These are phyloP conservation scores for Populus deltoides DNA, from an alignment of 345 rosid genomes.

Conservation along the genomic window DNA sequence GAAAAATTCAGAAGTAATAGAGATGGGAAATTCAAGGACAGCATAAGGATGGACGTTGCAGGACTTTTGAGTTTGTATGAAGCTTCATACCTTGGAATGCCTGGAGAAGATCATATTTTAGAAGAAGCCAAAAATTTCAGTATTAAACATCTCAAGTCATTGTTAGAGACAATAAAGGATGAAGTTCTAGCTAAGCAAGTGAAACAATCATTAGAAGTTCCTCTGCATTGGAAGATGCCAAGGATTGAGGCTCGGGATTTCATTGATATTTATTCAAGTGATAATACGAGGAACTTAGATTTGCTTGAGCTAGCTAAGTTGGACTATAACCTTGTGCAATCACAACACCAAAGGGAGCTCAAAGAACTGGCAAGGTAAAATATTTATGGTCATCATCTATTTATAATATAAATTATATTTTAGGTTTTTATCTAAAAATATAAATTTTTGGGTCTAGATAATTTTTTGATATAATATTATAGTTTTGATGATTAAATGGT, in stretches of 20 bases:
- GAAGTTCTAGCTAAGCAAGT: not conserved
- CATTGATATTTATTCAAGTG: slow-evolving; percentile 7
- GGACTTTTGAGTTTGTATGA: slow-evolving; percentile 23
- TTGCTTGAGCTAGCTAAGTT: slow-evolving; percentile 21
- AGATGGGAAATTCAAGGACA: not conserved
- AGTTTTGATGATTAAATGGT: too few species aligned
- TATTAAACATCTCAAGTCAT: slow-evolving; percentile 1
- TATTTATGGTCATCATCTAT: not conserved
- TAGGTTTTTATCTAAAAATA: too few species aligned
- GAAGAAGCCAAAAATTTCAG: slow-evolving; percentile 17
- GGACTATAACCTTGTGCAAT: slow-evolving; percentile 20
- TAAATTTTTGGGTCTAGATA: too few species aligned
- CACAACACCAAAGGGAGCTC: slow-evolving; percentile 10
- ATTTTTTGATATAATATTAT: too few species aligned
- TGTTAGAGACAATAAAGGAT: not conserved
- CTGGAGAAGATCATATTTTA: slow-evolving; percentile 6
- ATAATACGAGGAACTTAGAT: not conserved
- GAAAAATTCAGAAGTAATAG: not conserved
- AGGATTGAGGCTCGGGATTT: slow-evolving; percentile 14
- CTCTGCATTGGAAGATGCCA: slow-evolving; percentile 16
- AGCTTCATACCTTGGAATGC: slow-evolving; percentile 22
- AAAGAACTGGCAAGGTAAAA: slow-evolving; percentile 10
- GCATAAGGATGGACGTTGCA: not conserved
- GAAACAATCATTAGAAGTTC: slow-evolving; percentile 13
- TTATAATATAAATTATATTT: too few species aligned